Base-by-base conservation (phyloP, 805 yeast genomes). In the Teunomyces kruisii region DNA sequence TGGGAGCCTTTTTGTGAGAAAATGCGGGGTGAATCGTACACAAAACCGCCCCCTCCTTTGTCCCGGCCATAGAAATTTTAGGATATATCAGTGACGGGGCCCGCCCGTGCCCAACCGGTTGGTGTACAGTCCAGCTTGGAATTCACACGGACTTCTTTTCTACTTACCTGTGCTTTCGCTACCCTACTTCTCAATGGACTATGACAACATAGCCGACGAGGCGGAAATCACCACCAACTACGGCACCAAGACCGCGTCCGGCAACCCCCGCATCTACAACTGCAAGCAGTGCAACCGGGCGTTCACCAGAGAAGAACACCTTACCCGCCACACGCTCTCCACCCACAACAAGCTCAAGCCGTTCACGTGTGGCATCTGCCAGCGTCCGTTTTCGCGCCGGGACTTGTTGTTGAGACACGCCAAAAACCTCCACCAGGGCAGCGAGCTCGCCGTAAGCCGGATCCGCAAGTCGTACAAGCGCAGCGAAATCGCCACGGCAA, bases 291-390 rank as follows among this genome's bases (percentile, higher is more conserved):
- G 77, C 50, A 59, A 68, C 39, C 60, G 75, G 17, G 77, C 77
- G 3, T 72, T 72, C 54, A 72, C 76, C n/a, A 55, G 77, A 46
- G 76, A 72, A 47, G 77, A 72, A 51, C 77, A 72, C 47, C 55
- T 72, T 32, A 68, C 74, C 22, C 56, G 77, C 38, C 77, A 72
- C 48, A 61, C 71, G 12, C 55, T 68, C 28, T 65, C 67, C 47
- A 72, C 77, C 8, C 77, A 72, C 48, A 72, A 72, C 55, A 72
- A 72, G 44, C 57, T 70, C 43, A 71, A 70, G 50, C 77, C 77
- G 2, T 72, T 68, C 48, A 57, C 66, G 5, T 72, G 77, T 46
- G 76, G 76, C 6, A 64, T 72, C n/a, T 72, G 77, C 52, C 48
- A 58, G 29, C 58, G 77, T 40, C 74, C 77, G 6, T 72, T 72